These are phyloP conservation scores for Didymella glomerata DNA, from an alignment of 2,329 filamentous ascomycete species.

Conservation along the genomic window DNA sequence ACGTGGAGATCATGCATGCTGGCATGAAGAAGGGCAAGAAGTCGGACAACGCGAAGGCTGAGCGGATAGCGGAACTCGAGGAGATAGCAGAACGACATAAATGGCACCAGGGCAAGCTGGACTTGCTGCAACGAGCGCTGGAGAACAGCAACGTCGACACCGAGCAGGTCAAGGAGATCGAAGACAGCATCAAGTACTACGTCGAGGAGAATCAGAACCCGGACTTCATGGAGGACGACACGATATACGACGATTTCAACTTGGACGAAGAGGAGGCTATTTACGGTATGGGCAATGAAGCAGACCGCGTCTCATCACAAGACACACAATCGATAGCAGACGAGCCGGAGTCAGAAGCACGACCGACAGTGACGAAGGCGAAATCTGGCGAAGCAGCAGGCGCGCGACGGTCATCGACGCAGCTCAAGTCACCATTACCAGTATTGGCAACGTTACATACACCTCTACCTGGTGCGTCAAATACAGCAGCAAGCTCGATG, in stretches of 20 bases:
- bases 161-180: constrained; percentile 84
- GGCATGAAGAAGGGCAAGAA: constrained; percentile 96
- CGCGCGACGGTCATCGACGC: constrained; percentile 79
- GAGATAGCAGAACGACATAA: constrained; percentile 88
- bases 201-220: constrained; percentile 87
- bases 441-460: constrained; percentile 88
- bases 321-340: constrained; percentile 93
- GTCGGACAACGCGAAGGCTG: constrained; percentile 77
- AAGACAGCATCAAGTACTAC: constrained; percentile 95
- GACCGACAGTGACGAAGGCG: constrained; percentile 61
- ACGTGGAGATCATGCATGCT: constrained; percentile 84
- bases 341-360: constrained; percentile 69
- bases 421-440: constrained; percentile 94
- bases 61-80: constrained; percentile 87
- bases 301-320: constrained; percentile 91
- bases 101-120: constrained; percentile 93
- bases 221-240: constrained; percentile 93
- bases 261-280: constrained; percentile 90
- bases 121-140: constrained; percentile 85
- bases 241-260: constrained; percentile 92
- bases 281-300: constrained; percentile 81
- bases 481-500: constrained; percentile 72
- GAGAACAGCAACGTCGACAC: constrained; percentile 92
- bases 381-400: constrained; percentile 69
- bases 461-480: constrained; percentile 69